Percentiles rank a stretch among this genome's conserved stretches.
These are phyloP conservation scores for Thalia dealbata DNA, from an alignment of 176 grass and related monocot genomes.

Conservation along the genomic window DNA sequence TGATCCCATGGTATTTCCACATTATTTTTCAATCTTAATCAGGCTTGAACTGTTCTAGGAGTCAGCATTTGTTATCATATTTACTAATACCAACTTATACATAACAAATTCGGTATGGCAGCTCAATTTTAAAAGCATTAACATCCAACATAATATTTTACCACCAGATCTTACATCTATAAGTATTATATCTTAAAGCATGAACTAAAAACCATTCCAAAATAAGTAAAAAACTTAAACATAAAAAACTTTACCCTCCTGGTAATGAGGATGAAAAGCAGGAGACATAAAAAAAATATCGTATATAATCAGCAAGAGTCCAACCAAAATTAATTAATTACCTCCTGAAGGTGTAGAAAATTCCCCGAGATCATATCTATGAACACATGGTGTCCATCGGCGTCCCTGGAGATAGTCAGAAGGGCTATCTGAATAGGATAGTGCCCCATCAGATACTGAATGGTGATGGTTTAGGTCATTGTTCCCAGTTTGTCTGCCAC, in stretches of 20 bases:
- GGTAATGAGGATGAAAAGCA: background rate
- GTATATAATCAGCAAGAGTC: background rate
- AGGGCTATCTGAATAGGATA: conserved; percentile 86
- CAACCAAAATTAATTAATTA: conserved; percentile 23
- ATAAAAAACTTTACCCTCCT: background rate
- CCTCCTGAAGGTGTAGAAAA: conserved; percentile 75
- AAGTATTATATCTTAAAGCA: background rate
- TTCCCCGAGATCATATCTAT: conserved; percentile 79
- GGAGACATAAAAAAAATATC: background rate
- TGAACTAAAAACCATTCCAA: too few relatives aligned
- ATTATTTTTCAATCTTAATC: background rate
- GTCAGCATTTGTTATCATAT: background rate
- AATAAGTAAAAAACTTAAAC: background rate
- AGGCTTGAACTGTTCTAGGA: background rate
- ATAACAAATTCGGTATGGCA: background rate
- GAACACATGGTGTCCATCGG: conserved; percentile 76
- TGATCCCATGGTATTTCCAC: background rate
- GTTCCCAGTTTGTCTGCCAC: conserved; percentile 44
- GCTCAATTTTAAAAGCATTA: background rate
- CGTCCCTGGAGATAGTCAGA: conserved; percentile 61
- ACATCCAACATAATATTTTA: background rate
- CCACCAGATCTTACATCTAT: background rate
- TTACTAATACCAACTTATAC: background rate
- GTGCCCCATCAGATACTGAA: conserved; percentile 85
- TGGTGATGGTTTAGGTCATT: conserved; percentile 74